These are phyloP conservation scores for Aspergillus sp. DNA, from an alignment of 2,329 filamentous ascomycete genomes.

Conservation along the genomic window DNA sequence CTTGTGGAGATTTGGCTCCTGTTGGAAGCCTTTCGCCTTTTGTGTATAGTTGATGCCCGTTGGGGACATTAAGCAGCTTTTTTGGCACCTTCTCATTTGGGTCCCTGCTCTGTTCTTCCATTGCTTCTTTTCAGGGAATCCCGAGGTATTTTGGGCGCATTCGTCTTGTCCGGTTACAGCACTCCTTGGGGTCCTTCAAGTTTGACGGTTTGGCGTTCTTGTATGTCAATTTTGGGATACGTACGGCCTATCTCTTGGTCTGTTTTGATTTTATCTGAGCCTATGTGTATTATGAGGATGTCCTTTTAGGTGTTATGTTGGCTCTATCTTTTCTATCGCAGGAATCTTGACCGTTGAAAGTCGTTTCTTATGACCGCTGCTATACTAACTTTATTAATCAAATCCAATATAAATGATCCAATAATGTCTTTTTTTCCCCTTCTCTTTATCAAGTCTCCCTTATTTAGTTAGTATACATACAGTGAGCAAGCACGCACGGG, in stretches of 20 bases:
- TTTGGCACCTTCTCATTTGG: background rate
- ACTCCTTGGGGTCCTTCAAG: no score
- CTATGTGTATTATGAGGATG: background rate
- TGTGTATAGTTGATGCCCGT: background rate
- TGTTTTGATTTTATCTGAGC: background rate
- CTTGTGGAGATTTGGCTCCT: background rate
- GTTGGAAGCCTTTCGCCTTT: background rate
- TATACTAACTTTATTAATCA: background rate
- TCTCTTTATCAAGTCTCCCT: background rate
- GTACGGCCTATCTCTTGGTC: background rate
- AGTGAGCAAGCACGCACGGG: background rate
- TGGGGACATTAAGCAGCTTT: background rate
- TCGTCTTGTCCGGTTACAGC: background rate
- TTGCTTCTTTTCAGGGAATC: background rate
- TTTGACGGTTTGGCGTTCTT: background rate
- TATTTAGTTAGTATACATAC: background rate
- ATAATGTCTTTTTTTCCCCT: background rate
- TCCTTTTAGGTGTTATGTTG: slow-evolving; percentile 1
- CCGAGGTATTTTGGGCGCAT: background rate
- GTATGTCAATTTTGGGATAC: background rate
- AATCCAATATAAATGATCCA: background rate
- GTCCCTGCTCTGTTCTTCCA: background rate
- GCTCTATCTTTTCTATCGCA: background rate
- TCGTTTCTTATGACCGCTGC: background rate
- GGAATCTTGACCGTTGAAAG: background rate